Evolutionary conservation across 2,329 filamentous ascomycete genomes (phyloP).

Genomic region (Botrytis aclada): DNA sequence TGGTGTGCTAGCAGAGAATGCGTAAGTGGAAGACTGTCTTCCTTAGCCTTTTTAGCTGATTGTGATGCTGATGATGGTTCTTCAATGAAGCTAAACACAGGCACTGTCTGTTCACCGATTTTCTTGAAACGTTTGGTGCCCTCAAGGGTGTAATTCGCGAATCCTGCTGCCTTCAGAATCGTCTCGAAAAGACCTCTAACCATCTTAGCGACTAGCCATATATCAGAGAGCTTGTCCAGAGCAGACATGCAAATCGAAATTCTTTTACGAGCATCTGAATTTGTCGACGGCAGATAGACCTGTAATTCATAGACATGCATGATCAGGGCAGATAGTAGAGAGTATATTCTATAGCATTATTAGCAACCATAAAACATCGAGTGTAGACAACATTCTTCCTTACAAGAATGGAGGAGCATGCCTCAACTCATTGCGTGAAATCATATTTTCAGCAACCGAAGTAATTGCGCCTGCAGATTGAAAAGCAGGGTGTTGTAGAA

Average conservation of each 20-base stretch:
- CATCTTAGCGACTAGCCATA: slow-evolving; percentile 98
- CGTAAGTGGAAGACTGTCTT: not conserved
- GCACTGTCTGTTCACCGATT: not conserved
- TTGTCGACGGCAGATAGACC: slow-evolving; percentile 81
- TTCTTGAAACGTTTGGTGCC: not conserved
- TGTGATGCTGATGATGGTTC: not conserved
- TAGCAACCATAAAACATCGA: not conserved
- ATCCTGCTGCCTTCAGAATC: slow-evolving; percentile 53
- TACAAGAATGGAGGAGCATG: slow-evolving; percentile 78
- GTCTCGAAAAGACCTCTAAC: slow-evolving; percentile 94
- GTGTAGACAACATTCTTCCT: not conserved
- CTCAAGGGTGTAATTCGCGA: slow-evolving; percentile 3
- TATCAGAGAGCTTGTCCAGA: slow-evolving; percentile 86
- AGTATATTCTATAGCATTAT: slow-evolving; percentile 78
- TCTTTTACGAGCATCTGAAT: slow-evolving; percentile 80
- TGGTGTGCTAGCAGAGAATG: slow-evolving; percentile 4
- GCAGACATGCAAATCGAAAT: slow-evolving; percentile 88
- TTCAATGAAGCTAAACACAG: not conserved
- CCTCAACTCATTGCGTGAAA: slow-evolving; percentile 74
- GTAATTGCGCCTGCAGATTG: slow-evolving; percentile 96
- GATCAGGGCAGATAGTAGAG: slow-evolving; percentile 90
- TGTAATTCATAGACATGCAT: slow-evolving; percentile 99
- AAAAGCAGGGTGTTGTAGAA: slow-evolving; percentile 91
- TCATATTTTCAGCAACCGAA: slow-evolving; percentile 85
- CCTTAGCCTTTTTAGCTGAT: not conserved